Percentiles rank a stretch among this genome's conserved stretches.
Conservation (phyloP, 1,284 basidiomycete species). For the Papiliotrema flavescens region DNA sequence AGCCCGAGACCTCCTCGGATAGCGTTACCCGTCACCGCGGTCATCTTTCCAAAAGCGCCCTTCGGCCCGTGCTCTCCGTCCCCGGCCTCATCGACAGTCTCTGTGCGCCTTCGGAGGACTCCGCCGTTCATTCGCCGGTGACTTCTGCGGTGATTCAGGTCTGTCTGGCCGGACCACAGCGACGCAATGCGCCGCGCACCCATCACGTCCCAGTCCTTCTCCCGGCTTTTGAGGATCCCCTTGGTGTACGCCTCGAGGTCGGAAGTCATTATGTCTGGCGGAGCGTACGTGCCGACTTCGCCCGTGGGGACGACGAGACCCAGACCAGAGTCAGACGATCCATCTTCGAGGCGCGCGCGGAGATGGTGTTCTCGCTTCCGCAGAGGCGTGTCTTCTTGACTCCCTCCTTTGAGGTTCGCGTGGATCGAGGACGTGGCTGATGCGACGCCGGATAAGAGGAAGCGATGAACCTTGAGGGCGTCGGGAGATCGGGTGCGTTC, state of each 20-base stretch:
- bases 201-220: conserved; percentile 43
- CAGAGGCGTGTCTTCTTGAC: conserved; percentile 32
- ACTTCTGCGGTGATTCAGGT: background rate
- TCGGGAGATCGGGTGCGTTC: conserved; percentile 33
- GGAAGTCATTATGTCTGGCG: conserved; percentile 38
- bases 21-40: conserved; percentile 30
- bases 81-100: conserved; percentile 8
- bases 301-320: conserved; percentile 36
- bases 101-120: background rate
- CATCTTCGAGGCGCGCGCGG: conserved; percentile 9
- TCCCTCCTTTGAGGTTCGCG: conserved; percentile 38
- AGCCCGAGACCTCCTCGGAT: conserved; percentile 35
- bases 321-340: conserved; percentile 21
- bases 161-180: conserved; percentile 34
- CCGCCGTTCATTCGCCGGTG: background rate
- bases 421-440: conserved; percentile 32
- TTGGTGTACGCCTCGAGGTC: conserved; percentile 40
- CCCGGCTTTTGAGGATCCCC: conserved; percentile 36
- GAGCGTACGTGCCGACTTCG: conserved; percentile 25
- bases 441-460: conserved; percentile 38
- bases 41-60: conserved; percentile 33
- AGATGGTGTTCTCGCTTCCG: conserved; percentile 39
- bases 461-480: conserved; percentile 35
- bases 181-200: conserved; percentile 39
- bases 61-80: conserved; percentile 14